Evolutionary conservation across 768 basidiomycete species (phyloP).

Genomic region (Boletus rubescentipes): DNA sequence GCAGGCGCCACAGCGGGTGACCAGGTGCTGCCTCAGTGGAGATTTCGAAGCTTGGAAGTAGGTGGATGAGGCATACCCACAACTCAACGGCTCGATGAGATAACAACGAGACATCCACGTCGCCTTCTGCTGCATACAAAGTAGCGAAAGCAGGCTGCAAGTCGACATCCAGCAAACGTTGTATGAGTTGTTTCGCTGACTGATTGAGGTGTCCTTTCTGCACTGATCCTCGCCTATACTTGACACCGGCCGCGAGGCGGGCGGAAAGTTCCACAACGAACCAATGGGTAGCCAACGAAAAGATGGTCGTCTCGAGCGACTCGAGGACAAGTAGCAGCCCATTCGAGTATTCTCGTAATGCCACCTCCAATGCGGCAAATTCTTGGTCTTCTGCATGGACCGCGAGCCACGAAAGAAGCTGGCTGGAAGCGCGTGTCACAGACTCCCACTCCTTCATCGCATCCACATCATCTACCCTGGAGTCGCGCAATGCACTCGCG

Average conservation of each 20-base stretch:
- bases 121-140: constrained; percentile 18
- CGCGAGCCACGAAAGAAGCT: constrained; percentile 48
- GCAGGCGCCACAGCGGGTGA: constrained; percentile 47
- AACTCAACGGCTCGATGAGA: constrained; percentile 53
- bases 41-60: constrained; percentile 36
- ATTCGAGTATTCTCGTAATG: constrained; percentile 38
- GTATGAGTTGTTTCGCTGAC: constrained; percentile 42
- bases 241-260: constrained; percentile 34
- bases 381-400: constrained; percentile 36
- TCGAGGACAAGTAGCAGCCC: constrained; percentile 40
- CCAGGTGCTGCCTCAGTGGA: constrained; percentile 17
- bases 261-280: constrained; percentile 58
- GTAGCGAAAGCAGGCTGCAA: constrained; percentile 35
- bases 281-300: constrained; percentile 55
- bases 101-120: constrained; percentile 36
- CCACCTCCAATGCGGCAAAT: constrained; percentile 27
- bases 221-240: constrained; percentile 28
- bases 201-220: constrained; percentile 23
- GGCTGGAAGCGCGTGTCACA: constrained; percentile 41
- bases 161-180: constrained; percentile 53
- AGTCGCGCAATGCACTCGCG: constrained; percentile 37
- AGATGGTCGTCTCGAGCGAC: constrained; percentile 32
- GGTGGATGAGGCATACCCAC: constrained; percentile 74
- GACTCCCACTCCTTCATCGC: constrained; percentile 39
- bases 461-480: constrained; percentile 24